Base-by-base conservation (phyloP, 345 rosid genomes). In the Eucalyptus polybractea region DNA sequence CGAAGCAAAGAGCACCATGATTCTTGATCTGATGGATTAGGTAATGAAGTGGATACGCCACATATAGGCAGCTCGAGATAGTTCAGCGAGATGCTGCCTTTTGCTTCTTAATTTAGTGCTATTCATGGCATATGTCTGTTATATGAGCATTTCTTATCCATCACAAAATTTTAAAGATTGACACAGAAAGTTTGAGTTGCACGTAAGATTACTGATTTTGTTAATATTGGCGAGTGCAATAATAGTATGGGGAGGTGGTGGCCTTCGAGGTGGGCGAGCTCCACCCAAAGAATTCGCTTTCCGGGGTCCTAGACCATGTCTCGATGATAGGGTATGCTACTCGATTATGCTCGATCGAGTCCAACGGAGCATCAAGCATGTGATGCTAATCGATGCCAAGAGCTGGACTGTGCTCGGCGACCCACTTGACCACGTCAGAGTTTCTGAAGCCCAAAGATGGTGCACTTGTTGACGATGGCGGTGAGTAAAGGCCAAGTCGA, bases 331-430 rank as follows among this genome's bases (percentile, higher is more conserved):
- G 99, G 99, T 97, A 13, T 93, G 97, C 91, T 96, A 95, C 51
- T 96, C 98, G 33, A 96, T 97, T 98, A 90, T 97, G 10, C 93
- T 97, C 1, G 99, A 98, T 5, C 97, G 98, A 42, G 91, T 97
- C 62, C 89, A 96, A 86, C 94, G 96, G 49, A 95, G 91, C 89
- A 95, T 95, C 88, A 95, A 95, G 92, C 99, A 95, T 81, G 85
- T 95, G n/a, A 90, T 95, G 93, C 92, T 97, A 9, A 90, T 93
- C 2, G 97, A 97, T 87, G 93, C 93, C 2, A 96, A 93, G 53
- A 93, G 89, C 80, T 40, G 92, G 88, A 12, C 93, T n/a, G 8
- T 97, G 19, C 91, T 94, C 88, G 93, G 94, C 10, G 99, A 97
- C 91, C 99, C 99, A 69, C 96, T 97, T 24, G 90, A 91, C 91